Conservation (phyloP, 1,284 basidiomycete genomes). For the Vanrija humicola region DNA sequence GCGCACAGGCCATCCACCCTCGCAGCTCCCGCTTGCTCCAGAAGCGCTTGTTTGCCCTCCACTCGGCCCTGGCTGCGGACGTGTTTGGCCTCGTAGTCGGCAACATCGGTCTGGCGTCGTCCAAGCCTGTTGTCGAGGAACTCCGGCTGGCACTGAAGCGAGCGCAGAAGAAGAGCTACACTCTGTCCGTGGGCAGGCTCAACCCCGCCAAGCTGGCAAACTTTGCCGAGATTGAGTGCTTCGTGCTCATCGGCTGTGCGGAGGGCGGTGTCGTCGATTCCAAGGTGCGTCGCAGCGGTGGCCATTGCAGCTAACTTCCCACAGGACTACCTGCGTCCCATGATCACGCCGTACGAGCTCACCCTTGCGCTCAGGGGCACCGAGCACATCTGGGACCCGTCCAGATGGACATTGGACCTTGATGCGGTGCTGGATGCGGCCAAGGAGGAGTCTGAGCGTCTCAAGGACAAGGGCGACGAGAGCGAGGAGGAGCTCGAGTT, state of each 20-base stretch:
- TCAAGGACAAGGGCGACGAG: conserved; percentile 19
- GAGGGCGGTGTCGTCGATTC: conserved; percentile 88
- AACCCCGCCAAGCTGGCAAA: conserved; percentile 95
- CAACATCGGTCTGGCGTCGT: conserved; percentile 79
- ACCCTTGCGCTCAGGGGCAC: conserved; percentile 71
- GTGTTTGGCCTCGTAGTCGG: conserved; percentile 94
- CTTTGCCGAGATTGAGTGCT: conserved; percentile 94
- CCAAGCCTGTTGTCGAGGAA: conserved; percentile 73
- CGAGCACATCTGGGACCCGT: conserved; percentile 64
- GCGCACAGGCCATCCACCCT: conserved; percentile 58
- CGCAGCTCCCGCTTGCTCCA: conserved; percentile 81
- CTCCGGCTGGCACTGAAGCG: conserved; percentile 64
- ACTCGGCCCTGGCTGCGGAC: conserved; percentile 85
- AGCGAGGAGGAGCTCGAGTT: conserved; percentile 67
- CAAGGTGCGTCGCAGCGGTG: conserved; percentile 54
- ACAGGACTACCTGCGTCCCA: conserved; percentile 83
- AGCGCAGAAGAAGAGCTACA: conserved; percentile 83
- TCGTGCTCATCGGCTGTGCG: conserved; percentile 88
- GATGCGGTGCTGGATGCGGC: conserved; percentile 27
- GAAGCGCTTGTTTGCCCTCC: conserved; percentile 81
- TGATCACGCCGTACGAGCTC: conserved; percentile 92
- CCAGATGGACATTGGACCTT: conserved; percentile 59
- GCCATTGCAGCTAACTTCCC: not conserved
- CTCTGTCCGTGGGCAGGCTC: conserved; percentile 90
- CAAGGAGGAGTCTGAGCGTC: conserved; percentile 17